Percentiles rank a stretch among this genome's conserved stretches.
Evolutionary conservation across 1,139 yeast species (phyloP).

Genomic region (Hyphopichia fennica): DNA sequence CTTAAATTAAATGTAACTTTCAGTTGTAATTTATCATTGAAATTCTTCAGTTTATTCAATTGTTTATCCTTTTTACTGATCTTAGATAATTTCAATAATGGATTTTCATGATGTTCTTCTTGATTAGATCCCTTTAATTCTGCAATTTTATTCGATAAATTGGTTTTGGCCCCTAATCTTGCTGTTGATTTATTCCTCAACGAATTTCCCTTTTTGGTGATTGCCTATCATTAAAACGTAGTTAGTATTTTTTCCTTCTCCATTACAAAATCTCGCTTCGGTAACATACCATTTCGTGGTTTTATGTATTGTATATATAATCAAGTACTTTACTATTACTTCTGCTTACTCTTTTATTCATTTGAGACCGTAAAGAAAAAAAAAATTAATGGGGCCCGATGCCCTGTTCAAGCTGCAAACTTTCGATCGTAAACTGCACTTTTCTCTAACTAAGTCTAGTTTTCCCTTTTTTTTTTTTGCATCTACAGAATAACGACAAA

Average conservation of each 20-base stretch:
- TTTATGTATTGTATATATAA: too few species aligned
- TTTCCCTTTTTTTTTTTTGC: too few species aligned
- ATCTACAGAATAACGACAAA: too few species aligned
- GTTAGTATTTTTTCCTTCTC: neutral
- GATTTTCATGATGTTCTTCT: constrained; percentile 40
- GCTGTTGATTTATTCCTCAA: constrained; percentile 37
- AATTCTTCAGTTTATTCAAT: constrained; percentile 29
- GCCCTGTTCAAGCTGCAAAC: too few species aligned
- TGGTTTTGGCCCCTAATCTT: constrained; percentile 17
- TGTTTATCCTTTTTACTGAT: constrained; percentile 57
- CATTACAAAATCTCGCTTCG: too few species aligned
- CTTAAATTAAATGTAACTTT: constrained; percentile 34
- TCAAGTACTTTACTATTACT: too few species aligned
- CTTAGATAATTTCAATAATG: constrained; percentile 55
- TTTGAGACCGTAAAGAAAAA: too few species aligned
- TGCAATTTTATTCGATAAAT: constrained; percentile 24
- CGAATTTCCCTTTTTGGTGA: constrained; percentile 35
- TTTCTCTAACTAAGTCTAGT: too few species aligned
- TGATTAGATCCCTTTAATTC: constrained; percentile 22
- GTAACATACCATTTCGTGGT: too few species aligned
- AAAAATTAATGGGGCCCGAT: too few species aligned
- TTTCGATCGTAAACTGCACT: too few species aligned
- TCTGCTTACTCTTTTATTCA: too few species aligned
- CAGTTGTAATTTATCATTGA: constrained; percentile 25
- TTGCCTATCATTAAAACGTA: constrained; percentile 29